Evolutionary conservation across 176 grass and related monocot genomes (phyloP), one percentile per base, ranked within the genome.

Genomic region (Hsuehochloa calcarea): DNA sequence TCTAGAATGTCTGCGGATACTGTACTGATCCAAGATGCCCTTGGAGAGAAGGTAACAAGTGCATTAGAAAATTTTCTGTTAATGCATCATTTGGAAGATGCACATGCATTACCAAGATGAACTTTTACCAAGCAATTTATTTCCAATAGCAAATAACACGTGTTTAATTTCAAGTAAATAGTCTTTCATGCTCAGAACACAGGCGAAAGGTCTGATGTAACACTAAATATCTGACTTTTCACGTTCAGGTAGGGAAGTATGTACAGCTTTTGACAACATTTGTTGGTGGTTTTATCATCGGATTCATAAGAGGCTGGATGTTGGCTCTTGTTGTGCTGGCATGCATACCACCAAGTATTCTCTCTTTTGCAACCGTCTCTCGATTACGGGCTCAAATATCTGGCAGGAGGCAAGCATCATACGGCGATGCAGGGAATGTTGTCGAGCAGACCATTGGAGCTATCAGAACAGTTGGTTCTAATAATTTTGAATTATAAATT

Each of bases 401-500:
- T 72, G 79, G 31, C 35, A 90, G 59, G 43, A 88, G 83, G 34
- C 91, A 92, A 56, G 73, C 83, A 73, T 93, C 89, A 77, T 98
- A 98, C 56, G 45, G 76, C 0, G 87, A 93, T 14, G 93, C 96
- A 13, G 96, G 91, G 43, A 85, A 85, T 66, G 86, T 92, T 83
- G 96, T 98, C 31, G 93, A 98, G 62, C 93, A 98, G 68, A 89
- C 84, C 65, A 86, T 95, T 80, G 74, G 90, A 62, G 87, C 89
- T 35, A 98, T 98, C 72, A 87, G 85, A 93, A 98, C 91, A 73
- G 93, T 98, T 14, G 4, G 91, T 87, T 84, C 60, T 84, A 72
- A 75, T 75, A 3, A 49, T 90, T 65, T 65, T 17, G 17, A 72
- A 56, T 40, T 72, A 78, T 22, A 78, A 78, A 47, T 67, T 13